phyloP scores from a whole-genome alignment of 306 rosid genomes.

The Crotalaria pallida region DNA sequence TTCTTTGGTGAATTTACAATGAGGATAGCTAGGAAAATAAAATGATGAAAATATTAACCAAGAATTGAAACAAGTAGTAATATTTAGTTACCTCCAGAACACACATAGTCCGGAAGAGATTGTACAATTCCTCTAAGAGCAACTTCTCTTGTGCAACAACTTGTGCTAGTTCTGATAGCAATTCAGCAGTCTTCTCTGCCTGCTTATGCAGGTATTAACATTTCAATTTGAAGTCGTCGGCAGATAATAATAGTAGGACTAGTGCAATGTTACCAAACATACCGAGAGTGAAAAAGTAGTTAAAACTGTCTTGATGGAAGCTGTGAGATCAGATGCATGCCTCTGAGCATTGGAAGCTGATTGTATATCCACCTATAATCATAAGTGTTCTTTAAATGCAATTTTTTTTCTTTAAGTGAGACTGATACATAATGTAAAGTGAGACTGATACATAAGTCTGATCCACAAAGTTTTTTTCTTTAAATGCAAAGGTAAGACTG shows the following conservation, averaged over 20 bases:
- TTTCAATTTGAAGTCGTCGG: background rate
- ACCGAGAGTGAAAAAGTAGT: slow-evolving; percentile 37
- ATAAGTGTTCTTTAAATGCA: background rate
- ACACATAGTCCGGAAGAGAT: slow-evolving; percentile 38
- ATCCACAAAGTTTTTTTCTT: background rate
- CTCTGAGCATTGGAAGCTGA: slow-evolving; percentile 35
- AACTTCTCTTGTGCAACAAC: slow-evolving; percentile 60
- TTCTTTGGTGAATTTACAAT: background rate
- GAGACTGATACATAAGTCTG: background rate
- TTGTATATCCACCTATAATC: slow-evolving; percentile 39
- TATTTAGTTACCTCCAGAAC: slow-evolving; percentile 45
- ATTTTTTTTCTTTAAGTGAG: background rate
- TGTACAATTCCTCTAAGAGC: slow-evolving; percentile 54
- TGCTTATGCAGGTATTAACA: slow-evolving; percentile 27
- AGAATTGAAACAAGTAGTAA: too few species aligned
- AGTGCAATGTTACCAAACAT: background rate
- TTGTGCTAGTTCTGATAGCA: slow-evolving; percentile 57
- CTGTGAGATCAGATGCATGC: slow-evolving; percentile 45
- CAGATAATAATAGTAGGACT: background rate
- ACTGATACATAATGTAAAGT: background rate
- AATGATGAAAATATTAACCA: background rate
- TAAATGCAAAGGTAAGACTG: background rate
- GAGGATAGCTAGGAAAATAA: background rate
- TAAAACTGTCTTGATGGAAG: slow-evolving; percentile 41
- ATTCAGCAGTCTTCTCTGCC: slow-evolving; percentile 40